Base-by-base conservation (phyloP, 805 yeast species). In the Phaffomyces opuntiae region DNA sequence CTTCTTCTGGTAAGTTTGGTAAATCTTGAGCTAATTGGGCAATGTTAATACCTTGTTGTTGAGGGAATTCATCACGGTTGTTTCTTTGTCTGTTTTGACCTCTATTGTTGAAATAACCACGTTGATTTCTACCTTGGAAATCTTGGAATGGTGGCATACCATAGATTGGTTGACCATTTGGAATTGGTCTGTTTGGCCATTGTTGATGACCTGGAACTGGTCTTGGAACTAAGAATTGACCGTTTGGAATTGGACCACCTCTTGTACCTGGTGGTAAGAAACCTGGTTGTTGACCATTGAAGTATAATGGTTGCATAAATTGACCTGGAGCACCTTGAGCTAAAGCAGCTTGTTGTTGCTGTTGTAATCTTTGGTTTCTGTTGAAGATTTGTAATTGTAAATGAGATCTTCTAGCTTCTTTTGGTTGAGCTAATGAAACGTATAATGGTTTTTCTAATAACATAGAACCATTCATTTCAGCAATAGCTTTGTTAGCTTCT, bases 351-450 rank as follows among this genome's bases (percentile, higher is more conserved):
- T 45, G 48, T 45, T 45, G 48, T 29, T 45, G 47, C 72, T 89
- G 96, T 77, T 91, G 98, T 79, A 89, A 78, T 79, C 97, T 87
- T 74, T 91, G 97, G 81, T 87, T 88, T 77, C 96, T 87, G 57
- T 96, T 97, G 71, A 87, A 95, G 66, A 89, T 86, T 74, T 93
- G 98, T 75, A 93, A 98, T 69, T 88, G 91, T 68, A 93, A 78
- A 77, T 93, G 98, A 61, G 87, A 80, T 68, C 96, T 85, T 80
- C 99, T 89, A 48, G 88, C 96, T 60, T 91, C 99, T 76, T 88
- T 91, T 72, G 96, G 87, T 80, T 93, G 99, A 60, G 99, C 99
- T 65, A 93, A 81, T 51, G 97, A 96, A 72, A 93, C 99, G 69
- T 91, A 93, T 66, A 93, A 78, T 62, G 98, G 99, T 80, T 93